These are phyloP conservation scores for Xylaria sp. DNA, from an alignment of 495 filamentous ascomycete species.

Conservation along the genomic window DNA sequence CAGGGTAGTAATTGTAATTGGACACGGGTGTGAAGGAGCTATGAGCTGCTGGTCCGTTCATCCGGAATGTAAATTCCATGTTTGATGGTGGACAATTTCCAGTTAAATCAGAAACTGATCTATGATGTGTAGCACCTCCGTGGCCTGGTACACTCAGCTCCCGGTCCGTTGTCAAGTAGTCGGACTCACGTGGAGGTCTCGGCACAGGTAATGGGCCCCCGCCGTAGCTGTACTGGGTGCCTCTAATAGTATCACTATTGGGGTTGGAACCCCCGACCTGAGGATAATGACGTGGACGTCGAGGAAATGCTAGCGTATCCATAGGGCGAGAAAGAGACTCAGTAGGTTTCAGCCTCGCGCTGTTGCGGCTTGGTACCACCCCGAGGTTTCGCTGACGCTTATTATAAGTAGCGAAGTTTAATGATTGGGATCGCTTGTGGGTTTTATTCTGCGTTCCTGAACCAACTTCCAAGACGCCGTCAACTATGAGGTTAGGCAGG, in stretches of 20 bases:
- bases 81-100: neutral
- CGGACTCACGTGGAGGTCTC: constrained; percentile 24
- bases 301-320: constrained; percentile 24
- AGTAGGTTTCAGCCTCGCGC: neutral
- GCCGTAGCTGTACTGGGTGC: constrained; percentile 21
- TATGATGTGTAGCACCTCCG: constrained; percentile 26
- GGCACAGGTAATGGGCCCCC: constrained; percentile 26
- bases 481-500: constrained; percentile 51
- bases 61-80: neutral
- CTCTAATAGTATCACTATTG: neutral
- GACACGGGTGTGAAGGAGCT: neutral
- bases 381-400: constrained; percentile 12
- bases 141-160: constrained; percentile 1
- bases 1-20: constrained; percentile 7
- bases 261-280: constrained; percentile 29
- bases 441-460: constrained; percentile 6
- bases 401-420: constrained; percentile 36
- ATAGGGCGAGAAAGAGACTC: constrained; percentile 31
- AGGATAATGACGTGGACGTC: constrained; percentile 34
- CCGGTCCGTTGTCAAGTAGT: constrained; percentile 15
- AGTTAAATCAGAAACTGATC: constrained; percentile 28
- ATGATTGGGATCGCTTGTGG: constrained; percentile 52
- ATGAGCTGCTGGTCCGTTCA: neutral
- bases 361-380: constrained; percentile 17
- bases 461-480: constrained; percentile 34